phyloP scores from a whole-genome alignment of 345 rosid genomes.

The Noccaea bulbosa region DNA sequence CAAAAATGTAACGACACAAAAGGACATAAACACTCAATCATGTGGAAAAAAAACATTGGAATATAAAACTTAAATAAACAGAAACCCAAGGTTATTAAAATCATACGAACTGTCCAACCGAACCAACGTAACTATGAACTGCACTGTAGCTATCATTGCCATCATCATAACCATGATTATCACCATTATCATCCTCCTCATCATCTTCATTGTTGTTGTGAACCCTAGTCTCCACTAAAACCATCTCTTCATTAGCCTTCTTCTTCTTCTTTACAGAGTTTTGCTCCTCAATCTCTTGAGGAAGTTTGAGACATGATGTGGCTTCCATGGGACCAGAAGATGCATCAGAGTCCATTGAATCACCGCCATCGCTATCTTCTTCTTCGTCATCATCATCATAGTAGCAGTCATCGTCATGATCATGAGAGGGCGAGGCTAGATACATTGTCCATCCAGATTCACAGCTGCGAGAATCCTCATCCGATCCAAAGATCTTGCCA shows the following conservation, averaged over 20 bases:
- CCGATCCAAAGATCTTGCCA: constrained; percentile 44
- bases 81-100: constrained; percentile 45
- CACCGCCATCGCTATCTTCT: constrained; percentile 45
- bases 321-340: constrained; percentile 64
- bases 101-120: constrained; percentile 42
- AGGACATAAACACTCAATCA: constrained; percentile 35
- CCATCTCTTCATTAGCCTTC: constrained; percentile 33
- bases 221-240: constrained; percentile 41
- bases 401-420: constrained; percentile 31
- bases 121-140: constrained; percentile 42
- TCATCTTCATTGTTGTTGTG: constrained; percentile 11
- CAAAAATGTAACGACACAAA: constrained; percentile 21
- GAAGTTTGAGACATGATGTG: constrained; percentile 27
- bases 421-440: constrained; percentile 52
- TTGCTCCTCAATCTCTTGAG: constrained; percentile 32
- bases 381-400: constrained; percentile 31
- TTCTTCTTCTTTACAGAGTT: constrained; percentile 28
- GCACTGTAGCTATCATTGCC: constrained; percentile 42
- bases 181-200: constrained; percentile 19
- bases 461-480: constrained; percentile 51
- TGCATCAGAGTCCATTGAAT: constrained; percentile 82
- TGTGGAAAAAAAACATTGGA: constrained; percentile 58
- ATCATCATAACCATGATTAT: constrained; percentile 26
- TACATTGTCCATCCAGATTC: constrained; percentile 77
- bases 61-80: constrained; percentile 48